These are phyloP conservation scores for Colletotrichum musicola DNA, from an alignment of 2,329 filamentous ascomycete genomes.

Conservation along the genomic window DNA sequence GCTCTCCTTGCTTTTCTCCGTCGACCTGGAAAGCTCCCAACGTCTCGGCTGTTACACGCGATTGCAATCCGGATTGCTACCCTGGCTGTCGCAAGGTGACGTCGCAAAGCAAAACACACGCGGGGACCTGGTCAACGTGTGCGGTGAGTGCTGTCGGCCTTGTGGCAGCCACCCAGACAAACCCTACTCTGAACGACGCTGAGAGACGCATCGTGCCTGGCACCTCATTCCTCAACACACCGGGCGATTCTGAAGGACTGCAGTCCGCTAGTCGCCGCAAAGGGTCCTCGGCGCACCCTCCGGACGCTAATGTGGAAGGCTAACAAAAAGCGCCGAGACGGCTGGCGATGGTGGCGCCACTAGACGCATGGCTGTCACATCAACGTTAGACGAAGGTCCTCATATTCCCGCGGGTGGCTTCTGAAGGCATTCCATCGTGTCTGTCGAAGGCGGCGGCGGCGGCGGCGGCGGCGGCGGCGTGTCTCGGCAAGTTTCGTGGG, in stretches of 20 bases:
- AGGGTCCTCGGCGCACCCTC: neutral
- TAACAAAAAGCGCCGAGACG: neutral
- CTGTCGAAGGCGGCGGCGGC: neutral
- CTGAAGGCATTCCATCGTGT: neutral
- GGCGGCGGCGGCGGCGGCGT: neutral
- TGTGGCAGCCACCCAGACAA: neutral
- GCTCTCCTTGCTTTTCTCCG: too few species aligned
- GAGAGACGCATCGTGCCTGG: too few species aligned
- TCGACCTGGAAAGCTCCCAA: too few species aligned
- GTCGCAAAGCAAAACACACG: neutral
- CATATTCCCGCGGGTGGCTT: neutral
- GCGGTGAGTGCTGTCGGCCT: neutral
- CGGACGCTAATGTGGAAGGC: neutral
- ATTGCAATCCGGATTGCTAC: neutral
- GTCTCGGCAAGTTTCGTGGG: neutral
- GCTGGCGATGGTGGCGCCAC: neutral
- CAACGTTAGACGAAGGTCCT: neutral
- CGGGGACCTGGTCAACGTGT: neutral
- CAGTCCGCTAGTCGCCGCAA: too few species aligned
- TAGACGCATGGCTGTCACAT: conserved; percentile 4
- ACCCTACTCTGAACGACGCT: neutral
- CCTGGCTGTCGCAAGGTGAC: conserved; percentile 6
- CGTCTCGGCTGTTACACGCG: conserved; percentile 1
- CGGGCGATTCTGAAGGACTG: neutral
- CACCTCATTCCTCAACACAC: too few species aligned